Conservation (phyloP, 768 basidiomycete genomes). For the Pisolithus microcarpus region DNA sequence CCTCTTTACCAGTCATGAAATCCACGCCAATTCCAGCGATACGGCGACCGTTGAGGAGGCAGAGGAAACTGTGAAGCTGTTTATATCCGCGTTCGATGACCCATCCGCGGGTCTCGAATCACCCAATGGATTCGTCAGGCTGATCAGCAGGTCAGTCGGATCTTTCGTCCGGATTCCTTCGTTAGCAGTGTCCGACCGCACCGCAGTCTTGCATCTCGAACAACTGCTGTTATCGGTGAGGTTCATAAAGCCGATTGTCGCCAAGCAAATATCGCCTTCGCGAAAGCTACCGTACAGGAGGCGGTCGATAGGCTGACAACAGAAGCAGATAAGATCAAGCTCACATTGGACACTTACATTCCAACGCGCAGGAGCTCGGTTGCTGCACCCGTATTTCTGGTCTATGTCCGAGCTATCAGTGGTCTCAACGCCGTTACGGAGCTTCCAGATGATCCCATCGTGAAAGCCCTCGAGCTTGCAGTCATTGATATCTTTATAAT, state of each 20-base stretch:
- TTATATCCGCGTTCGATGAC: not conserved
- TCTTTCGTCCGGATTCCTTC: not conserved
- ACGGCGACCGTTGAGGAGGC: conserved; percentile 1
- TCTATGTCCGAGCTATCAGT: conserved; percentile 11
- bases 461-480: conserved; percentile 7
- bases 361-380: conserved; percentile 7
- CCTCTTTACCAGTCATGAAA: not conserved
- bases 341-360: conserved; percentile 13
- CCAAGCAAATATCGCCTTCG: conserved; percentile 10
- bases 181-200: not conserved
- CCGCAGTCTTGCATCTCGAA: not conserved
- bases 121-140: conserved; percentile 5
- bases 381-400: conserved; percentile 11
- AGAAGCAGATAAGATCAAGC: not conserved
- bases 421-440: conserved; percentile 9
- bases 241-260: conserved; percentile 1
- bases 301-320: conserved; percentile 13
- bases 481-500: conserved; percentile 11
- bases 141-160: conserved; percentile 11
- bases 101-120: conserved; percentile 1
- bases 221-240: not conserved
- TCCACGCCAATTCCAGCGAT: not conserved
- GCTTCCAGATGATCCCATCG: conserved; percentile 8
- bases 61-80: not conserved
- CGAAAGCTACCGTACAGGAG: conserved; percentile 12